Base-by-base conservation (phyloP, 2,329 filamentous ascomycete species). In the Aurifilum marmelostoma region DNA sequence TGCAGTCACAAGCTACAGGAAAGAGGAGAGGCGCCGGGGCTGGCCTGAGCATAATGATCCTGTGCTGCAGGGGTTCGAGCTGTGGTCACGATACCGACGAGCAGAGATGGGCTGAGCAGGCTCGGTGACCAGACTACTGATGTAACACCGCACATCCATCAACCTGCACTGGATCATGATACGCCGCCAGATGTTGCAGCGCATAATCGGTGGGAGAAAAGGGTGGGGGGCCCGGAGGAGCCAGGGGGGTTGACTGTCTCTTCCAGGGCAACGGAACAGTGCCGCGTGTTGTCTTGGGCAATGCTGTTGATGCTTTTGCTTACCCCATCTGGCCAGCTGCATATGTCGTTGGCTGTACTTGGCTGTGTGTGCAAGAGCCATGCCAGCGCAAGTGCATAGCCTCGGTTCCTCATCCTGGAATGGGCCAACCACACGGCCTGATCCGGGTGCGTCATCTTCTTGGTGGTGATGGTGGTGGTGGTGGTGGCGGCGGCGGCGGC, bases 311-410 rank as follows among this genome's bases (percentile, higher is more conserved):
- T 37, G 9, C 11, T 4, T 43, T 32, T 41, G 32, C 32, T 47
- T 41, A 21, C 14, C 54, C n/a, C 52, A 58, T 41, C 39, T 43
- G 63, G 47, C 34, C 18, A 27, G 37, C 63, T 24, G 63, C 63
- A 66, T 66, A 66, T 66, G 63, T 54, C 14, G 54, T 60, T 66
- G 54, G 54, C 64, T 60, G 54, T 27, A 39, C 18, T 37, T 34
- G 18, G 37, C 34, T 39, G 32, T 24, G n/a, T 39, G n/a, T n/a
- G 43, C 34, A 39, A 32, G 18, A 43, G 11, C 59, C 59, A 18
- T 61, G 37, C 18, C 59, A 12, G 9, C 58, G 21, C 58, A 39
- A 37, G 32, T 24, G 11, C 6, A 21, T 27, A 24, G 62, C 18
- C 24, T 54, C 43, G 52, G 24, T 56, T 43, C 37, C 27, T 12